A percentile compares a stretch with the other conserved stretches of the same genome.
Conservation (phyloP, 1,284 basidiomycete genomes). For the Ceratobasidium papillatum region DNA sequence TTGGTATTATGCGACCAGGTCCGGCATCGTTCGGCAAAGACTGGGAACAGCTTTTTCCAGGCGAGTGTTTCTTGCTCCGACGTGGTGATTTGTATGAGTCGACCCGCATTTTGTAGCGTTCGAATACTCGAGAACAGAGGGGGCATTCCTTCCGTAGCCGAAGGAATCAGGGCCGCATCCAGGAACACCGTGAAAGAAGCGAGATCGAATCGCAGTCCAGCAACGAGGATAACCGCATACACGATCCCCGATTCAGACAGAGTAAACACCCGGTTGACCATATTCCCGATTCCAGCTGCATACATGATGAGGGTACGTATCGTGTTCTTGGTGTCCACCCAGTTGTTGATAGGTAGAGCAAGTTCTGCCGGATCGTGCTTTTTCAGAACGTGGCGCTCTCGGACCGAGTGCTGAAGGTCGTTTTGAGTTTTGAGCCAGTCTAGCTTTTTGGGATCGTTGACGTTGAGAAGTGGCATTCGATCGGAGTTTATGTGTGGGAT, state of each 20-base stretch:
- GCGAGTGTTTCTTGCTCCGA: not conserved
- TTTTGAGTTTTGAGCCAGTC: constrained; percentile 7
- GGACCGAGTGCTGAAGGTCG: not conserved
- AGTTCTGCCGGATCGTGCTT: not conserved
- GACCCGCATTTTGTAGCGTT: not conserved
- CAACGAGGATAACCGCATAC: constrained; percentile 13
- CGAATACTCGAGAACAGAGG: not conserved
- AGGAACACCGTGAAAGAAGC: not conserved
- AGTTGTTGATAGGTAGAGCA: not conserved
- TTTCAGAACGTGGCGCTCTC: not conserved
- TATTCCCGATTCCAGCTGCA: not conserved
- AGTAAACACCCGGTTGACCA: not conserved
- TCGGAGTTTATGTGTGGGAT: not conserved
- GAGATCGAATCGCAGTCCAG: not conserved
- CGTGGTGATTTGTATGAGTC: not conserved
- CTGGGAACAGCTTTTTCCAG: constrained; percentile 28
- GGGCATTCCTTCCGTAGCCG: not conserved
- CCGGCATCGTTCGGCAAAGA: constrained; percentile 18
- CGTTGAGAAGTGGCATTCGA: not conserved
- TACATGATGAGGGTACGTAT: not conserved
- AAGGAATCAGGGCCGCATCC: not conserved
- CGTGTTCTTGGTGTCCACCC: constrained; percentile 2
- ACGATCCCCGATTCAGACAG: constrained; percentile 1
- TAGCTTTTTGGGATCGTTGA: constrained; percentile 1
- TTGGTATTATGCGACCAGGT: constrained; percentile 9